Evolutionary conservation across 768 basidiomycete genomes (phyloP).

Genomic region (Leucocoprinus leucothites): DNA sequence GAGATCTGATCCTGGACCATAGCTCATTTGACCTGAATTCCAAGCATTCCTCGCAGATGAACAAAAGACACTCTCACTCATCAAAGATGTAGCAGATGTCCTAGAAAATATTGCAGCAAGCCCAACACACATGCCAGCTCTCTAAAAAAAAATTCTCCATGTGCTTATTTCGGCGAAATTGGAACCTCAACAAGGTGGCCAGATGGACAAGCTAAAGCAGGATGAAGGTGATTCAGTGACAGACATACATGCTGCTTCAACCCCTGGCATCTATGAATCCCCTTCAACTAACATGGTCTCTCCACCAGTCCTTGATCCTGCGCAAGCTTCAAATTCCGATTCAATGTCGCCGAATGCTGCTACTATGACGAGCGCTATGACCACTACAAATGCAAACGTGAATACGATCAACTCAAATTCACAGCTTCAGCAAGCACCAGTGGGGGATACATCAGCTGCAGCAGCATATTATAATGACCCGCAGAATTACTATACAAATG

Average conservation of each 20-base stretch:
- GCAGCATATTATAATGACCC: slow-evolving; percentile 15
- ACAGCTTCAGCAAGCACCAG: too few species aligned
- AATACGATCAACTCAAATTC: not conserved
- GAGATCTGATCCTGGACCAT: slow-evolving; percentile 6
- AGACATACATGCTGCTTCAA: not conserved
- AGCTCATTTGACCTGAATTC: slow-evolving; percentile 82
- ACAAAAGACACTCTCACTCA: slow-evolving; percentile 63
- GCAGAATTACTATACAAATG: slow-evolving; percentile 29
- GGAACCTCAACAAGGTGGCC: slow-evolving; percentile 19
- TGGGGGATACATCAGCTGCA: not conserved
- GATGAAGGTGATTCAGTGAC: not conserved
- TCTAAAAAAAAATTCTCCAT: slow-evolving; percentile 82
- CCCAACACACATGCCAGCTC: slow-evolving; percentile 81
- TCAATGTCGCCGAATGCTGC: not conserved
- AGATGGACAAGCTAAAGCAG: slow-evolving; percentile 18
- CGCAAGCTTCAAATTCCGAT: not conserved
- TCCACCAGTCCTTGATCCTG: not conserved
- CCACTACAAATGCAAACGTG: not conserved
- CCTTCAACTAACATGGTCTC: not conserved
- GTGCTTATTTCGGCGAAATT: slow-evolving; percentile 64
- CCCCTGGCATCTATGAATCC: not conserved
- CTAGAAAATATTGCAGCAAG: slow-evolving; percentile 78
- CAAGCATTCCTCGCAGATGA: slow-evolving; percentile 73
- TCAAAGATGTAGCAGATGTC: slow-evolving; percentile 77
- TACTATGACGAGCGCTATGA: too few species aligned